These are phyloP conservation scores for Botrytis fabae DNA, from an alignment of 2,329 filamentous ascomycete genomes.

Conservation along the genomic window DNA sequence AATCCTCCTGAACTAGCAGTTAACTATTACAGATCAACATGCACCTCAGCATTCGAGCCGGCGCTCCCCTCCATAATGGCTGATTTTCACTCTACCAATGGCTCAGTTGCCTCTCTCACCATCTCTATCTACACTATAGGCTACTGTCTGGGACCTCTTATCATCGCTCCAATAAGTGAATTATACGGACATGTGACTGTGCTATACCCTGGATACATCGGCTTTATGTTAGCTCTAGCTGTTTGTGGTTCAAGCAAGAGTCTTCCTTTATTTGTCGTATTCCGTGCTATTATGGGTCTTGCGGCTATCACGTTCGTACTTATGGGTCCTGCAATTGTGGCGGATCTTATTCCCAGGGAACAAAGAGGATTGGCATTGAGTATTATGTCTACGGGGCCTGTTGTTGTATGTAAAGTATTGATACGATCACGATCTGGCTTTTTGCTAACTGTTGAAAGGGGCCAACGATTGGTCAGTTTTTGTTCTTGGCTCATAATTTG, in stretches of 20 bases:
- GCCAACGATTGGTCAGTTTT: neutral
- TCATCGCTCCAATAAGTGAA: neutral
- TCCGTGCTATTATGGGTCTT: constrained; percentile 9
- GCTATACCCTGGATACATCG: neutral
- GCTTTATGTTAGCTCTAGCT: constrained; percentile 4
- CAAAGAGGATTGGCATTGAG: neutral
- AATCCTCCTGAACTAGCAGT: neutral
- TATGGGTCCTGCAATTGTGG: constrained; percentile 7
- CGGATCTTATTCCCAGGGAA: constrained; percentile 7
- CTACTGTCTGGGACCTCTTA: constrained; percentile 1
- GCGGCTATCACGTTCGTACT: constrained; percentile 8
- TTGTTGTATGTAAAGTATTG: neutral
- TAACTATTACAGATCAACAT: neutral
- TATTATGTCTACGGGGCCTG: constrained; percentile 1
- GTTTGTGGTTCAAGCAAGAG: neutral
- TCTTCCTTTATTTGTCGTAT: neutral
- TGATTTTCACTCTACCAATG: constrained; percentile 6
- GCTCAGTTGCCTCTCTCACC: constrained; percentile 4
- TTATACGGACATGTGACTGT: constrained; percentile 8
- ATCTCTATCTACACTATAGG: constrained; percentile 9
- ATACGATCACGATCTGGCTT: neutral
- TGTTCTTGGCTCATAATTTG: neutral
- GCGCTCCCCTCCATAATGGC: neutral
- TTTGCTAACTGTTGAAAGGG: neutral
- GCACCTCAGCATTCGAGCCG: neutral